These are phyloP conservation scores for Vanilla planifolia DNA, from an alignment of 106 monocot species.

Conservation along the genomic window DNA sequence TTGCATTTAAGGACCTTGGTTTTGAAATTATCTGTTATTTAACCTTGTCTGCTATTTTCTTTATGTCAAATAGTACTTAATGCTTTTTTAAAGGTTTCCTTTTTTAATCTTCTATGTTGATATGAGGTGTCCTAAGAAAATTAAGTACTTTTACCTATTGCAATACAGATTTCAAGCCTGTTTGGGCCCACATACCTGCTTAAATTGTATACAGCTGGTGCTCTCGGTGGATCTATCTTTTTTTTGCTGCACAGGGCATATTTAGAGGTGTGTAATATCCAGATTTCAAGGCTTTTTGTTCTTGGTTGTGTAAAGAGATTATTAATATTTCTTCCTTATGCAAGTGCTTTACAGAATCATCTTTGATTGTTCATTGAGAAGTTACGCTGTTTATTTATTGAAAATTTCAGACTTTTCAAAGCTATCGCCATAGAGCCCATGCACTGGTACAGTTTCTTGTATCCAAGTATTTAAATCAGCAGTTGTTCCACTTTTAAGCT, in stretches of 20 bases:
- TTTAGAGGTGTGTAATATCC: constrained; percentile 40
- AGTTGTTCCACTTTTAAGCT: too few species aligned
- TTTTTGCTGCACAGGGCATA: constrained; percentile 52
- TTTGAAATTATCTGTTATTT: too few species aligned
- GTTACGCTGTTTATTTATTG: not conserved
- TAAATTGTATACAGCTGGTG: constrained; percentile 80
- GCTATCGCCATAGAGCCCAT: constrained; percentile 34
- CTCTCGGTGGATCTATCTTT: constrained; percentile 69
- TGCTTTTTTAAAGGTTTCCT: too few species aligned
- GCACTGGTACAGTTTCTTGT: constrained; percentile 49
- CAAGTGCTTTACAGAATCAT: not conserved
- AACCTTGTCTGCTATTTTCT: too few species aligned
- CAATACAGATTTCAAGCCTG: constrained; percentile 49
- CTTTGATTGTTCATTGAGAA: not conserved
- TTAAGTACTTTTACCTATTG: constrained; percentile 9
- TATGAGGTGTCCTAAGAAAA: not conserved
- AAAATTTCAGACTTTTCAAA: constrained; percentile 45
- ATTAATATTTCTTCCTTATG: not conserved
- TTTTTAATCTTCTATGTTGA: not conserved
- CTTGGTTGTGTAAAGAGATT: not conserved
- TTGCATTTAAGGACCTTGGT: too few species aligned
- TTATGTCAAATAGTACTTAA: too few species aligned
- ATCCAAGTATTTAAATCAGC: not conserved
- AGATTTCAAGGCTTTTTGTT: too few species aligned
- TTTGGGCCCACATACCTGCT: constrained; percentile 84